Base-by-base conservation (phyloP, 768 basidiomycete species). In the Tylopilus subfusipes region DNA sequence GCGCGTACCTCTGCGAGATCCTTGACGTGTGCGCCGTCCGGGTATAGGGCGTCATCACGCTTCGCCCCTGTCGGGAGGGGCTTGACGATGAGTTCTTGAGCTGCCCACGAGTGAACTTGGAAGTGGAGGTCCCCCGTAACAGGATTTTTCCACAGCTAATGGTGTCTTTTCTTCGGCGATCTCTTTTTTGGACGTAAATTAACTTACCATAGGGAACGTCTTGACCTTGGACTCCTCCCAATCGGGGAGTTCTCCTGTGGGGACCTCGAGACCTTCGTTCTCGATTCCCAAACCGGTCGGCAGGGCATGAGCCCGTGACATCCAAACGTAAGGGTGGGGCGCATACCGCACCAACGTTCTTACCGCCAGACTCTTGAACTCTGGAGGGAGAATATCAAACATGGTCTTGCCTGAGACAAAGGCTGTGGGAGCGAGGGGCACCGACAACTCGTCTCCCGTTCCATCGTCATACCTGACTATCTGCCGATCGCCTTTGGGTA, bases 321-420 rank as follows among this genome's bases (percentile, higher is more conserved):
- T 94, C 91, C 90, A 93, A 31, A 93, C 85, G 67, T 91, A 93
- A 2, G 92, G 90, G 54, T 93, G 90, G 12, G 92, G 90, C 5
- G 88, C 82, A 65, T 93, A 94, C 64, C 76, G 81, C 51, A 92
- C 90, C 60, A 76, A 82, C 7, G 84, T 70, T 21, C 93, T 78
- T 25, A 94, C 88, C 0, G 90, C 90, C 5, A 94, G 68, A 58
- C 85, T 89, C 79, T 94, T 92, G 58, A 85, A 72, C 52, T 84
- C 80, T 3, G 74, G 62, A 2, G 90, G 80, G 21, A 94, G 72
- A 30, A 91, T 80, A 38, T 90, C 84, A 61, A 94, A 96, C 84
- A 93, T 94, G 24, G 81, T 85, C 72, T 78, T 82, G 16, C 91
- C 92, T 3, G 85, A 85, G 51, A 85, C 81, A 69, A 91, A 94